phyloP scores from a whole-genome alignment of 768 basidiomycete species.

The Panaeolus cyanescens region DNA sequence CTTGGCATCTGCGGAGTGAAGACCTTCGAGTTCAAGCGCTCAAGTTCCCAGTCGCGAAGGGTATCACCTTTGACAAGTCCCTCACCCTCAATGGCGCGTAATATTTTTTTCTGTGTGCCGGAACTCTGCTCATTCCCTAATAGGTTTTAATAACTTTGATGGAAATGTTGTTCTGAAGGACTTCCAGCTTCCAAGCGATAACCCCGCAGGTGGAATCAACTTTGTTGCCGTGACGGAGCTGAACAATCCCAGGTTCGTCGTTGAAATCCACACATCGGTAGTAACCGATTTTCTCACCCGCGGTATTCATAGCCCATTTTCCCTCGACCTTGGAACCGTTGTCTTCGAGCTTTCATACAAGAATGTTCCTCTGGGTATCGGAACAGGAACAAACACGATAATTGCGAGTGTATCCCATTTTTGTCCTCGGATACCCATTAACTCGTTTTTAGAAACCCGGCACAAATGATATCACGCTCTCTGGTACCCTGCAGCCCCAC shows the following conservation, averaged over 20 bases:
- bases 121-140: neutral
- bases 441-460: conserved; percentile 44
- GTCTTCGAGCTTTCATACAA: conserved; percentile 63
- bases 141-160: conserved; percentile 66
- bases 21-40: conserved; percentile 63
- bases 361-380: conserved; percentile 55
- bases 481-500: conserved; percentile 58
- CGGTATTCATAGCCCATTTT: conserved; percentile 52
- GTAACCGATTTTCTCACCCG: neutral
- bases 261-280: neutral
- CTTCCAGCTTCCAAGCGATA: conserved; percentile 66
- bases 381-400: conserved; percentile 49
- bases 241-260: conserved; percentile 54
- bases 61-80: conserved; percentile 63
- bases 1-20: conserved; percentile 62
- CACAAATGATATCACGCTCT: conserved; percentile 58
- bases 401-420: conserved; percentile 42
- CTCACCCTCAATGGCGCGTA: conserved; percentile 54
- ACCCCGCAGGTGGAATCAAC: conserved; percentile 67
- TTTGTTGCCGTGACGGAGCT: conserved; percentile 59
- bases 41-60: conserved; percentile 68
- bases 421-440: conserved; percentile 5
- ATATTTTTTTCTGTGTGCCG: neutral
- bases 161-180: conserved; percentile 55
- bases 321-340: conserved; percentile 68